These are phyloP conservation scores for Medicago ruthenica DNA, from an alignment of 306 rosid species.

Conservation along the genomic window DNA sequence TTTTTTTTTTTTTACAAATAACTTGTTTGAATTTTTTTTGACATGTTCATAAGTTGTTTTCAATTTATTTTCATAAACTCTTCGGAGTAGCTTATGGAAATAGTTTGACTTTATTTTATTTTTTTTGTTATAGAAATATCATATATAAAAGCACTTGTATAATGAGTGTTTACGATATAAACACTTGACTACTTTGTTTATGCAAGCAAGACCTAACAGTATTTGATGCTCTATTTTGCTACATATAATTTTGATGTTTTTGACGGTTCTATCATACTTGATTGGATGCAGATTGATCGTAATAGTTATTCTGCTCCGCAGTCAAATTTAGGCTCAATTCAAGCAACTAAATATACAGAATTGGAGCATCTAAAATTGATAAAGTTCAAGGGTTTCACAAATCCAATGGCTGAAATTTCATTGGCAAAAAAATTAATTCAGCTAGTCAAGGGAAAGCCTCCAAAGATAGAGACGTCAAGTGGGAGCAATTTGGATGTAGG, in stretches of 20 bases:
- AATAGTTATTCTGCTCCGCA: conserved; percentile 37
- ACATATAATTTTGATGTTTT: conserved; percentile 16
- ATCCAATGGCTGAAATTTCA: conserved; percentile 47
- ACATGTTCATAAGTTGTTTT: too few relatives aligned
- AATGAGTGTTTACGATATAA: too few relatives aligned
- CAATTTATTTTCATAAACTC: too few relatives aligned
- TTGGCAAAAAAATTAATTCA: conserved; percentile 41
- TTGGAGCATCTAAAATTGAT: conserved; percentile 54
- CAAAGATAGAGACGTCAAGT: conserved; percentile 48
- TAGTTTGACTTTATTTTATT: too few relatives aligned
- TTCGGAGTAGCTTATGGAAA: too few relatives aligned
- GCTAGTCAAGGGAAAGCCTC: conserved; percentile 43
- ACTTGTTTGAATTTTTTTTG: too few relatives aligned
- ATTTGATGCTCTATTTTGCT: background rate
- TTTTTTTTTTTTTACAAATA: too few relatives aligned
- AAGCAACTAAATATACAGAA: conserved; percentile 37
- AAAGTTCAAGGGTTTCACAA: conserved; percentile 58
- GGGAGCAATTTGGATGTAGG: conserved; percentile 47
- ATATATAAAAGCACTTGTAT: too few relatives aligned
- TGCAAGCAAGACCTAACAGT: background rate
- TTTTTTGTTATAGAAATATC: too few relatives aligned
- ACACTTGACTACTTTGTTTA: too few relatives aligned
- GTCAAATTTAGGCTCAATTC: conserved; percentile 23
- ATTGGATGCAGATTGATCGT: conserved; percentile 57
- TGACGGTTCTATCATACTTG: background rate